These are phyloP conservation scores for Apiotrichum mycotoxinovorans DNA, from an alignment of 1,284 basidiomycete species.

Conservation along the genomic window DNA sequence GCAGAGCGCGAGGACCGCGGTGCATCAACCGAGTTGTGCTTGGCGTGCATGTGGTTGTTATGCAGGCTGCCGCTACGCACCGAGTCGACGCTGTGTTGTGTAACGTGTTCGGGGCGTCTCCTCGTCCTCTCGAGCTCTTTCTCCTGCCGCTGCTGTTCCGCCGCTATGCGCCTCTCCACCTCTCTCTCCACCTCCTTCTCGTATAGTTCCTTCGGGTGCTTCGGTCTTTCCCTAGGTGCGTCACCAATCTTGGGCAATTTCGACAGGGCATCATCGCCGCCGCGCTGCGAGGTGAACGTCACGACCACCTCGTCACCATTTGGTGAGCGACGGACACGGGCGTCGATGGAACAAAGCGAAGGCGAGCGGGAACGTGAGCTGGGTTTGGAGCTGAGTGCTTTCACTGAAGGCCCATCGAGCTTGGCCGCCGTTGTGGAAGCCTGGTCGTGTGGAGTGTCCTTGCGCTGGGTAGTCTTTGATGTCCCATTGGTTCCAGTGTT, in stretches of 20 bases:
- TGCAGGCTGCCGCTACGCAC: neutral
- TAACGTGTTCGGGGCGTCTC: neutral
- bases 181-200: neutral
- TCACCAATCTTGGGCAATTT: neutral
- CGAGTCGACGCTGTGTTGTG: neutral
- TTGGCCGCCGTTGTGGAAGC: neutral
- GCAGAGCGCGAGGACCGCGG: neutral
- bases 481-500: too few relatives aligned
- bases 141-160: neutral
- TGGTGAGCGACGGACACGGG: neutral
- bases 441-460: too few relatives aligned
- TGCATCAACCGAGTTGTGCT: neutral
- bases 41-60: neutral
- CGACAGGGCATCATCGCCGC: neutral
- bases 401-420: neutral
- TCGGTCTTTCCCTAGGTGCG: too few relatives aligned
- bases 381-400: neutral
- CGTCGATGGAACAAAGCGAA: neutral
- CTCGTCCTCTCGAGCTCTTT: neutral
- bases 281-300: neutral
- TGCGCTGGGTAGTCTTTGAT: too few relatives aligned
- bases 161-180: neutral
- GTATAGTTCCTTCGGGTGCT: neutral
- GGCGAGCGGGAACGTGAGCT: neutral
- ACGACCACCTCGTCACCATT: neutral